Evolutionary conservation across 352 stramenopile species (phyloP).

Genomic region (Globisporangium mamillatum): DNA sequence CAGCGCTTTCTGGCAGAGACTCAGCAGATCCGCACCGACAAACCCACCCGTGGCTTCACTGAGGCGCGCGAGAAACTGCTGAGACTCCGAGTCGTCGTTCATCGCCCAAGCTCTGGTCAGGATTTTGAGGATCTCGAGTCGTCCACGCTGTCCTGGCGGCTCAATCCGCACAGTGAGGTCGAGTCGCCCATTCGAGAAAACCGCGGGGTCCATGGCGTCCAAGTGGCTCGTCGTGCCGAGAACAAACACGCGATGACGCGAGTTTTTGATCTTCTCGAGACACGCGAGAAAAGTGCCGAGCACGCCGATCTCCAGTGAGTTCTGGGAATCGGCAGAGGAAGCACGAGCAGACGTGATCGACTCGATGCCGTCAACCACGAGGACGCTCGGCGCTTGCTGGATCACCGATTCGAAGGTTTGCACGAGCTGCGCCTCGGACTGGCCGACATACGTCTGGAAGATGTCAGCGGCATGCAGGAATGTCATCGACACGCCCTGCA

Average conservation of each 20-base stretch:
- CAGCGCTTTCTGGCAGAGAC: conserved; percentile 70
- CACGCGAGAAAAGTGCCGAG: conserved; percentile 83
- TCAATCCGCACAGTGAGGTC: conserved; percentile 95
- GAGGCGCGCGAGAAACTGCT: conserved; percentile 83
- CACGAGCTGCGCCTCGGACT: conserved; percentile 79
- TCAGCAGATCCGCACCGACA: conserved; percentile 83
- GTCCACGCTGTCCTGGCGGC: conserved; percentile 89
- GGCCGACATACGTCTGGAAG: conserved; percentile 92
- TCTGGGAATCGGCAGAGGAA: conserved; percentile 48
- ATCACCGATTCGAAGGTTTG: conserved; percentile 53
- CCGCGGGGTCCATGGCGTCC: conserved; percentile 86
- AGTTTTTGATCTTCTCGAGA: conserved; percentile 68
- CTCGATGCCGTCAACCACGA: conserved; percentile 92
- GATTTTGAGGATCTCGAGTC: conserved; percentile 90
- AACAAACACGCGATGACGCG: conserved; percentile 50
- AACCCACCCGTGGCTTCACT: conserved; percentile 96
- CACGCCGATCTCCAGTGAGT: conserved; percentile 69
- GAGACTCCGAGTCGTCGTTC: conserved; percentile 29
- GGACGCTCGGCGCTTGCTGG: conserved; percentile 51
- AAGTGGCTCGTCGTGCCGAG: conserved; percentile 75
- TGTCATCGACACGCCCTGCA: conserved; percentile 33
- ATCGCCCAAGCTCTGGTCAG: conserved; percentile 86
- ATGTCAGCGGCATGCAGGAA: conserved; percentile 89
- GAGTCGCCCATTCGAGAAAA: conserved; percentile 95
- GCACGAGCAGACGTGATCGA: conserved; percentile 72